Conservation (phyloP, 2,329 filamentous ascomycete genomes). For the Exophiala oligosperma region DNA sequence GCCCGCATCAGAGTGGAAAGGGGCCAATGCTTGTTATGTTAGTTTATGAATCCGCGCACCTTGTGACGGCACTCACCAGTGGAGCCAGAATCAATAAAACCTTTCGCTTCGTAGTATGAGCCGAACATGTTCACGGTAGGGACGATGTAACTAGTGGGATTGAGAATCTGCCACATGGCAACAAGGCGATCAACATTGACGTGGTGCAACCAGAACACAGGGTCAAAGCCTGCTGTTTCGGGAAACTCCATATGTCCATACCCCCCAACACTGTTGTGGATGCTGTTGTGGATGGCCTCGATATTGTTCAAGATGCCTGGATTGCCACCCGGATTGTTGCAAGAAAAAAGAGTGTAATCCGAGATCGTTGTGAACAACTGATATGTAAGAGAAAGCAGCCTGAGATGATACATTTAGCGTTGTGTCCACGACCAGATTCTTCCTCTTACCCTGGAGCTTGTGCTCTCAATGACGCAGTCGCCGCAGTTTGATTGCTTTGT, state of each 20-base stretch:
- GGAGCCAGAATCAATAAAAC: constrained; percentile 22
- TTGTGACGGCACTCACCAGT: constrained; percentile 21
- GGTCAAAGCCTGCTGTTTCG: constrained; percentile 75
- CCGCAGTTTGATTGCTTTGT: constrained; percentile 23
- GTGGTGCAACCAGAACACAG: constrained; percentile 77
- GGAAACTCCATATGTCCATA: constrained; percentile 68
- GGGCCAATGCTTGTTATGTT: constrained; percentile 46
- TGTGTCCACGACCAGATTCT: neutral
- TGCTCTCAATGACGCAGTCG: constrained; percentile 23
- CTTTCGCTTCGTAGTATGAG: constrained; percentile 50
- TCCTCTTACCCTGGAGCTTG: constrained; percentile 21
- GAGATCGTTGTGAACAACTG: constrained; percentile 31
- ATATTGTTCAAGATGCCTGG: constrained; percentile 30
- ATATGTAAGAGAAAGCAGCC: constrained; percentile 29
- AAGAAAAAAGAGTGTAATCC: constrained; percentile 32
- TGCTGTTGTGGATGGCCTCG: constrained; percentile 49
- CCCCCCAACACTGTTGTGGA: constrained; percentile 57
- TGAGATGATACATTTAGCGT: constrained; percentile 3
- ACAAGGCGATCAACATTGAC: constrained; percentile 72
- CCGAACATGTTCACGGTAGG: constrained; percentile 52
- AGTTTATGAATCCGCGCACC: constrained; percentile 6
- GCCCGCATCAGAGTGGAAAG: constrained; percentile 60
- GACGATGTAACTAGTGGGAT: constrained; percentile 59
- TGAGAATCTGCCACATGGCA: constrained; percentile 73
- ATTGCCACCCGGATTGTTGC: constrained; percentile 15